Conservation (phyloP, 2,329 filamentous ascomycete genomes). For the Epichloe amarillans region DNA sequence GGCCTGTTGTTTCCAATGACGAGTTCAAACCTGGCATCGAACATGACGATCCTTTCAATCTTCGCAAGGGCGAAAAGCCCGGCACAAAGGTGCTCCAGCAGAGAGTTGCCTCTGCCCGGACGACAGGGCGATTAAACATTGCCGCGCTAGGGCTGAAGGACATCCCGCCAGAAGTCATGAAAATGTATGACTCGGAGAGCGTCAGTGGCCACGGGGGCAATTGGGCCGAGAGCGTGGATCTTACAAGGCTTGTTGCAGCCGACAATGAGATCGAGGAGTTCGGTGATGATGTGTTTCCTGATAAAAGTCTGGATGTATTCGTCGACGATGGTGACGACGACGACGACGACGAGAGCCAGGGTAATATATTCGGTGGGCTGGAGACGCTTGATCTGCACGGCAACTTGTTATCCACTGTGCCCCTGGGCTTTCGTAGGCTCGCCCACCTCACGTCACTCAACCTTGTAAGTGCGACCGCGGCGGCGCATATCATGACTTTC, state of each 20-base stretch:
- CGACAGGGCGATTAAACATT: slow-evolving; percentile 75
- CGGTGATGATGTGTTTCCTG: slow-evolving; percentile 66
- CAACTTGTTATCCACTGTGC: slow-evolving; percentile 61
- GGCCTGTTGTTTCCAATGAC: slow-evolving; percentile 32
- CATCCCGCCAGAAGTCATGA: slow-evolving; percentile 70
- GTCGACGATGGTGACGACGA: slow-evolving; percentile 36
- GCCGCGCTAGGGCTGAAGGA: slow-evolving; percentile 67
- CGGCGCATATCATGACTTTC: background rate
- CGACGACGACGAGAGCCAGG: slow-evolving; percentile 51
- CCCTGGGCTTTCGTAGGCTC: slow-evolving; percentile 61
- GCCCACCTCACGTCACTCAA: slow-evolving; percentile 69
- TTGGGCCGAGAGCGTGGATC: slow-evolving; percentile 87
- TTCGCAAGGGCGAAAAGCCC: slow-evolving; percentile 41
- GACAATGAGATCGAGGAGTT: slow-evolving; percentile 77
- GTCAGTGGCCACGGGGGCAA: slow-evolving; percentile 49
- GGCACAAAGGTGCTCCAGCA: slow-evolving; percentile 57
- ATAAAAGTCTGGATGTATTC: slow-evolving; percentile 41
- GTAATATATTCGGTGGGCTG: slow-evolving; percentile 68
- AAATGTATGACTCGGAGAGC: slow-evolving; percentile 76
- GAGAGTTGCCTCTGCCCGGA: slow-evolving; percentile 58
- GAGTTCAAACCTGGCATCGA: slow-evolving; percentile 36
- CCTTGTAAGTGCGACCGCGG: slow-evolving; percentile 39
- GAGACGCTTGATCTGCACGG: slow-evolving; percentile 78
- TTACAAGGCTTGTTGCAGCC: slow-evolving; percentile 71
- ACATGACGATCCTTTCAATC: slow-evolving; percentile 57